These are phyloP conservation scores for Saprolegnia parasitica DNA, from an alignment of 352 stramenopile species.

Conservation along the genomic window DNA sequence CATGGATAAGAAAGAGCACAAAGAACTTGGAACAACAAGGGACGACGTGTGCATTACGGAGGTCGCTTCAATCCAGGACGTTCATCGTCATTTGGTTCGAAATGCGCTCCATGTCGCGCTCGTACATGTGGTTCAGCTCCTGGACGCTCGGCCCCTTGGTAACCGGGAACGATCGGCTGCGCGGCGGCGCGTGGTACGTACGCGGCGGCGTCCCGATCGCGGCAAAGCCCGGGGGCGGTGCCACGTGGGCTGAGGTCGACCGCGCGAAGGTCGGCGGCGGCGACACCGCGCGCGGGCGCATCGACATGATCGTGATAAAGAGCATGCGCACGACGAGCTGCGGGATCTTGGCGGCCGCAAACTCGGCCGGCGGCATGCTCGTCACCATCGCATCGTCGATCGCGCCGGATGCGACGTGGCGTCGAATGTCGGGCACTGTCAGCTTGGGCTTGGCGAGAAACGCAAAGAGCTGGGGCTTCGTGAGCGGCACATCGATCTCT, in stretches of 20 bases:
- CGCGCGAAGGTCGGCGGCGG: background rate
- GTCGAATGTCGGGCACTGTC: slow-evolving; percentile 16
- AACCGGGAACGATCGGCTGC: background rate
- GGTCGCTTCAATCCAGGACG: slow-evolving; percentile 12
- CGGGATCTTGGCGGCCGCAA: slow-evolving; percentile 20
- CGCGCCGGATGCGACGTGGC: background rate
- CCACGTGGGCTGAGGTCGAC: background rate
- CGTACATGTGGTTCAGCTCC: slow-evolving; percentile 20
- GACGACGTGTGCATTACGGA: no score
- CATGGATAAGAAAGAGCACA: no score
- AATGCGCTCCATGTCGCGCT: slow-evolving; percentile 27
- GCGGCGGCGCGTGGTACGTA: background rate
- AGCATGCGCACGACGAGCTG: slow-evolving; percentile 25
- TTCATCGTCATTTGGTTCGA: slow-evolving; percentile 32
- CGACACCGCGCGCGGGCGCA: background rate
- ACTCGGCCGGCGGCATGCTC: background rate
- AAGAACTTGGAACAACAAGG: no score
- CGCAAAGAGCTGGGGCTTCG: slow-evolving; percentile 5
- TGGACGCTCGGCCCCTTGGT: background rate
- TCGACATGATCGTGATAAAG: slow-evolving; percentile 21
- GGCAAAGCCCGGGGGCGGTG: slow-evolving; percentile 17
- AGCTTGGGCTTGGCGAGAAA: slow-evolving; percentile 19
- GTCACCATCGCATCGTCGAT: slow-evolving; percentile 18
- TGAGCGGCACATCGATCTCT: background rate
- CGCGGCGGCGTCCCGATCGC: background rate